Percentiles rank a stretch among this genome's conserved stretches.
Conservation (phyloP, 2,329 filamentous ascomycete genomes). For the Fusarium marasasianum region DNA sequence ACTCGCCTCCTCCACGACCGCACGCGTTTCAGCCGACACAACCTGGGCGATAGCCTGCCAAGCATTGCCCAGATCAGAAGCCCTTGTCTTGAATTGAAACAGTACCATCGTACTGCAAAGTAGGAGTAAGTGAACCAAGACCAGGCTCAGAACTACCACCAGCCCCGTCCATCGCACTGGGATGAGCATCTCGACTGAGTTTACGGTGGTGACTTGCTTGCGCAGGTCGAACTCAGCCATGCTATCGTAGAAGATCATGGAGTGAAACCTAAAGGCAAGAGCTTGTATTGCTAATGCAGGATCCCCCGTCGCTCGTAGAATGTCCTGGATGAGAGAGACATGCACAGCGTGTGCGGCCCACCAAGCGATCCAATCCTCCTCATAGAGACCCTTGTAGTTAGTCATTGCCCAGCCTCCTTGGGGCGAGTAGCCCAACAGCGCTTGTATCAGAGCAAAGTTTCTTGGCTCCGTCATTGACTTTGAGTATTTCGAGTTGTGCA, state of each 20-base stretch:
- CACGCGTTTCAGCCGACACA: slow-evolving; percentile 11
- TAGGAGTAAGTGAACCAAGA: not conserved
- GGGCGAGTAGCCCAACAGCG: not conserved
- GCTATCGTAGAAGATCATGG: slow-evolving; percentile 6
- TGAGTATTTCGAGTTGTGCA: not conserved
- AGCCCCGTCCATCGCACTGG: not conserved
- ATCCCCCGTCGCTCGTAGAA: not conserved
- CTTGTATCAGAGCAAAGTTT: not conserved
- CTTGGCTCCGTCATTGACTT: no score
- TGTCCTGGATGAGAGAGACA: not conserved
- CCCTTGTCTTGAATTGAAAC: not conserved
- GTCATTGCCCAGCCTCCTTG: not conserved
- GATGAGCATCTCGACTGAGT: not conserved
- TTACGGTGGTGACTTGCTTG: not conserved
- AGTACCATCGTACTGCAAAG: not conserved
- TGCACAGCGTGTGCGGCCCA: not conserved
- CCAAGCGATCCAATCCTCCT: no score
- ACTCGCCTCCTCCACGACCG: not conserved
- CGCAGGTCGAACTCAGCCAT: not conserved
- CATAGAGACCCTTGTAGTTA: not conserved
- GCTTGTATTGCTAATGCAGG: not conserved
- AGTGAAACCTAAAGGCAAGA: not conserved
- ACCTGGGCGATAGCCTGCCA: slow-evolving; percentile 22
- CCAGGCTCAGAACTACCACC: not conserved
- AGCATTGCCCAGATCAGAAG: slow-evolving; percentile 6